Evolutionary conservation across 2,329 filamentous ascomycete species (phyloP), one percentile per base, ranked within the genome.

Genomic region (Scedosporium boydii): DNA sequence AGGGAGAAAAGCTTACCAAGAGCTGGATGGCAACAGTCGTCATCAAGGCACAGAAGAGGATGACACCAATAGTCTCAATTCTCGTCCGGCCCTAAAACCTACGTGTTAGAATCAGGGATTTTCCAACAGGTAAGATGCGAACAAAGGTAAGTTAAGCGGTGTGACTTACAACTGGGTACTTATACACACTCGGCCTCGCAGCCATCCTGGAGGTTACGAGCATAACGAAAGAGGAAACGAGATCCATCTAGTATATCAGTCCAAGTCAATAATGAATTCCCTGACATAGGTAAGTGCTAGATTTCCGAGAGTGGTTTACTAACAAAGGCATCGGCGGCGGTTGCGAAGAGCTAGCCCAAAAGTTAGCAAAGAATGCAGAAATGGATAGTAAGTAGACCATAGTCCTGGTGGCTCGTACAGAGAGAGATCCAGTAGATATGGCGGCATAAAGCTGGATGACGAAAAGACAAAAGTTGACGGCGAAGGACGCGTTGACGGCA

Each of bases 21-120:
- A 87, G 74, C 67, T 87, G 81, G 29, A 87, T 82, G 58, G 85
- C 83, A 3, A 87, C 84, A 0, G 84, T 87, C 2, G 85, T 86
- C 83, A 87, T 87, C 64, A 87, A 75, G 53, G 84, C 83, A 65
- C 84, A 86, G 71, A 87, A 87, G 56, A 87, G 79, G 67, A 88
- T 84, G 65, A 87, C 84, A 29, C 84, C 85, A 63, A 87, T 78
- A 2, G 85, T 86, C 72, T 87, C 85, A 61, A 87, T 82, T 62
- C 85, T 78, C 4, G 80, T 86, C 6, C 85, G 80, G 51, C 83
- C 85, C 75, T 79, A 66, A 46, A 46, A 42, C 61, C 27, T 60
- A 62, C 57, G 21, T 14, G 56, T 60, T 38, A 65, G 62, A 60
- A 61, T 72, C 10, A 38, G 34, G 34, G 34, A 10, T 4, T 14